phyloP scores from a whole-genome alignment of 2,329 filamentous ascomycete genomes.

The Aspergillus tanneri region DNA sequence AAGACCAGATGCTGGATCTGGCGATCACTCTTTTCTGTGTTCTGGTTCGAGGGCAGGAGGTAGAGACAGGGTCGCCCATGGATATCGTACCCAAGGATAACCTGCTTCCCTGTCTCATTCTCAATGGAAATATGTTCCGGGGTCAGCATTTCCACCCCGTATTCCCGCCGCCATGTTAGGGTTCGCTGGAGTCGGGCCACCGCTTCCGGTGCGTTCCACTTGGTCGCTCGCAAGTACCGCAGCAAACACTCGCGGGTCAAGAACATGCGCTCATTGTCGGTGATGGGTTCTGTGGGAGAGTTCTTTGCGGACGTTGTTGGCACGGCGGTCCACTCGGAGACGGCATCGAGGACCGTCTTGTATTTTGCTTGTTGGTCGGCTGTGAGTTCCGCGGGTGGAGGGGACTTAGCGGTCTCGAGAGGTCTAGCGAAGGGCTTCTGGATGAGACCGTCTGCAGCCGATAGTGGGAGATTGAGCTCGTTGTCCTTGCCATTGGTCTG shows the following conservation, averaged over 20 bases:
- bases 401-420: constrained; percentile 57
- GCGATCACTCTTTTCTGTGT: constrained; percentile 79
- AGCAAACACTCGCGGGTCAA: constrained; percentile 88
- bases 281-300: constrained; percentile 62
- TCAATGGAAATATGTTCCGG: constrained; percentile 87
- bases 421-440: constrained; percentile 62
- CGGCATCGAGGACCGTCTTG: constrained; percentile 68
- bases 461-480: constrained; percentile 37
- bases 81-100: constrained; percentile 84
- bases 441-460: constrained; percentile 42
- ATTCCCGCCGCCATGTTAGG: constrained; percentile 85
- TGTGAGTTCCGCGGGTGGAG: constrained; percentile 61
- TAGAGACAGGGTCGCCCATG: constrained; percentile 85
- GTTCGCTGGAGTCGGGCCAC: constrained; percentile 77
- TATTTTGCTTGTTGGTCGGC: constrained; percentile 81
- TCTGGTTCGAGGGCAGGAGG: constrained; percentile 84
- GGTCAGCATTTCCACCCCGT: constrained; percentile 71
- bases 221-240: constrained; percentile 88
- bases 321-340: constrained; percentile 69
- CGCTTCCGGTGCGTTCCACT: constrained; percentile 77
- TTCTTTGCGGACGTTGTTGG: constrained; percentile 62
- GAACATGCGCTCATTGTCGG: constrained; percentile 81
- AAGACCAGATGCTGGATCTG: constrained; percentile 94
- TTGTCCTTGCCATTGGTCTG: constrained; percentile 13
- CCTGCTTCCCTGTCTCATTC: constrained; percentile 95